These are phyloP conservation scores for Podaxis rugospora DNA, from an alignment of 768 basidiomycete species.

Conservation along the genomic window DNA sequence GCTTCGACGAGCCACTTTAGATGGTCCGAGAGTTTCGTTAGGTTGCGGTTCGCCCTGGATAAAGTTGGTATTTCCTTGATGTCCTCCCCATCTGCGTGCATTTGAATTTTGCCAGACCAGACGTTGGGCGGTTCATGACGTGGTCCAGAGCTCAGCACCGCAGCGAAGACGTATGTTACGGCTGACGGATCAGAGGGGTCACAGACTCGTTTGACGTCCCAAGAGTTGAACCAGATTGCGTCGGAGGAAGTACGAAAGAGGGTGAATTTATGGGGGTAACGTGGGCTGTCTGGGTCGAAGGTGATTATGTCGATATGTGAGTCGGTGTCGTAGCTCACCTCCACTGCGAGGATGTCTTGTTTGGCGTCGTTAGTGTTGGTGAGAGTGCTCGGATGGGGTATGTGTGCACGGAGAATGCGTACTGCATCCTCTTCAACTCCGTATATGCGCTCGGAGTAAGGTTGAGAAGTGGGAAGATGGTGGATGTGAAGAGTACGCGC, in stretches of 20 bases:
- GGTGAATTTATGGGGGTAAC: constrained; percentile 14
- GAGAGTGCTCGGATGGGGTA: not conserved
- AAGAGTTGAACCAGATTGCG: constrained; percentile 33
- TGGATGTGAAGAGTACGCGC: constrained; percentile 26
- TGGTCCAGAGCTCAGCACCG: constrained; percentile 28
- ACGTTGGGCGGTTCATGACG: constrained; percentile 31
- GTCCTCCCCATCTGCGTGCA: constrained; percentile 3
- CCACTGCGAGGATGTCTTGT: constrained; percentile 22
- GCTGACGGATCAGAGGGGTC: constrained; percentile 16
- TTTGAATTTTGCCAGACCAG: constrained; percentile 24
- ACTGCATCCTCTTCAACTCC: constrained; percentile 28
- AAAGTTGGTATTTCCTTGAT: not conserved
- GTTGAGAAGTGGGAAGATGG: constrained; percentile 9
- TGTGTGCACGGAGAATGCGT: constrained; percentile 25
- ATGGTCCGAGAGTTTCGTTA: constrained; percentile 26
- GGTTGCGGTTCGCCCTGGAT: not conserved
- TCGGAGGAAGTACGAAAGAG: constrained; percentile 28
- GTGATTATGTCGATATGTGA: constrained; percentile 32
- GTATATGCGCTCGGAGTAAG: constrained; percentile 13
- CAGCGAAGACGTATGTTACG: constrained; percentile 23
- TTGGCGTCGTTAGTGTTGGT: not conserved
- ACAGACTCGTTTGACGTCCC: constrained; percentile 25
- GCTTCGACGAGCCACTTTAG: constrained; percentile 26
- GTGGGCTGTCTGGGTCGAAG: not conserved
- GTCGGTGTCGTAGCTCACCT: constrained; percentile 38